Base-by-base conservation (phyloP, 2,329 filamentous ascomycete genomes). In the Pestalotiopsis sp. region DNA sequence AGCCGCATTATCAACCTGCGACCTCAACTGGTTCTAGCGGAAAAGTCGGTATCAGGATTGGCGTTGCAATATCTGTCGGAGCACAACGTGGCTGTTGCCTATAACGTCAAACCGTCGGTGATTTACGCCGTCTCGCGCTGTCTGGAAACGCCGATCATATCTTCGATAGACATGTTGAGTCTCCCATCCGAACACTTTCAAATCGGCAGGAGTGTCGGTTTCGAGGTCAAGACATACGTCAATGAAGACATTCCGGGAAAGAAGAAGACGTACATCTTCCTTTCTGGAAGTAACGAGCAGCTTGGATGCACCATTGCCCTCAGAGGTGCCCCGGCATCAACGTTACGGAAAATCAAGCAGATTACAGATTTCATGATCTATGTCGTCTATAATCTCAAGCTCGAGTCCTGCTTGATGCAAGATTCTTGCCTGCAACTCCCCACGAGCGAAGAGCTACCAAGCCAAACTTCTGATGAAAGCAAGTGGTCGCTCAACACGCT, bases 351-450 rank as follows among this genome's bases (percentile, higher is more conserved):
- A 73, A 89, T 99, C 78, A 99, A 99, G 80, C 88, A 90, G 65
- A 96, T 99, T 72, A 96, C 95, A 11, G 96, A 99, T 77, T 98
- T 99, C 76, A 98, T 99, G 95, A 92, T 97, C 48, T 99, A 98
- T 73, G 97, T 99, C 22, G 94, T 98, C 13, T 99, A 99, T 80
- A 99, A 98, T 74, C 85, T 99, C 65, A 97, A 97, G 76, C 86
- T 99, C 14, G 96, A 99, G 80, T 97, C 96, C 1, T 97, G 93
- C 73, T 83, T 99, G 59, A 93, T 99, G 87, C 88, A 93, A 65
- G 96, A 99, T 77, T 94, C 97, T 74, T 97, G 94, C 73, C 92
- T 97, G 17, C 88, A 94, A 70, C 91, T 97, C 24, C 94, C 94
- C 1, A 85, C 88, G 1, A 86, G 86, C 35, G 82, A 85, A 9